Conservation (phyloP, 176 grass and related monocot genomes). For the Juncus effusus region DNA sequence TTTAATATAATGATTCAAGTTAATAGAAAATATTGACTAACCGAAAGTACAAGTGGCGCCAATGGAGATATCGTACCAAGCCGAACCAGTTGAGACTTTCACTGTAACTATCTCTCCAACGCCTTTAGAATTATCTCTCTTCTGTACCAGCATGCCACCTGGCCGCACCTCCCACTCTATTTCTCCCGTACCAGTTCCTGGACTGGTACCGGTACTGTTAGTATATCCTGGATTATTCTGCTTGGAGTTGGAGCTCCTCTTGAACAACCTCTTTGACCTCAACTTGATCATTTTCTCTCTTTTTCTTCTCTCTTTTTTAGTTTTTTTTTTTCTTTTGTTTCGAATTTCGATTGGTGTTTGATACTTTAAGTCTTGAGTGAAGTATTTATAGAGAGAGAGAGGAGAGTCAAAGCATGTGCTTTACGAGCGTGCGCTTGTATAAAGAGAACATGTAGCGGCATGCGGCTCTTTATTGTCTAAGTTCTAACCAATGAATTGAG, state of each 20-base stretch:
- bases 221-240: conserved; percentile 17
- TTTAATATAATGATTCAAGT: not conserved
- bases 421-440: conserved; percentile 71
- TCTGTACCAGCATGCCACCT: conserved; percentile 96
- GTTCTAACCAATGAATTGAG: not conserved
- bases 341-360: conserved; percentile 14
- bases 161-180: conserved; percentile 94
- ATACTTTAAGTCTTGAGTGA: not conserved
- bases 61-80: conserved; percentile 74
- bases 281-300: conserved; percentile 61
- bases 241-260: conserved; percentile 60
- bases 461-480: conserved; percentile 23
- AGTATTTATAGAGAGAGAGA: conserved; percentile 31
- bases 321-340: not conserved
- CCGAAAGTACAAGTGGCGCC: conserved; percentile 82
- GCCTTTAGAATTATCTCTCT: conserved; percentile 46
- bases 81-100: conserved; percentile 64
- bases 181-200: conserved; percentile 21
- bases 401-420: conserved; percentile 41
- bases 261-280: conserved; percentile 91
- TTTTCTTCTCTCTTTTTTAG: not conserved
- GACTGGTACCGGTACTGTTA: not conserved
- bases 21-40: conserved; percentile 19
- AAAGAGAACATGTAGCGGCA: conserved; percentile 32
- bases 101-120: conserved; percentile 58